Conservation (phyloP, 106 monocot species). For the Dendrobium officinale region DNA sequence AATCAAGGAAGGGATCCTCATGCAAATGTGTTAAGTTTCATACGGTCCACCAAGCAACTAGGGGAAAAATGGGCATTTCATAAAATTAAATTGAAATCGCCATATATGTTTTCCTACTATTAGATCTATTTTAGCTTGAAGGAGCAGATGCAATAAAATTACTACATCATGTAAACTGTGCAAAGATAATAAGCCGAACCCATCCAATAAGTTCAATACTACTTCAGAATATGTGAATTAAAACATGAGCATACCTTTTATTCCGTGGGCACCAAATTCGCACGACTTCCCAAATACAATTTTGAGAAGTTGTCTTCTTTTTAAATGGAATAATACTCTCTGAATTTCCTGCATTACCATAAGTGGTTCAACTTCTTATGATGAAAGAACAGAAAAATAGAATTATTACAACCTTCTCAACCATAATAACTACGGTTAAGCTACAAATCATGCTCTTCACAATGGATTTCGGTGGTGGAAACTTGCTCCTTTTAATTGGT, state of each 20-base stretch:
- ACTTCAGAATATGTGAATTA: neutral
- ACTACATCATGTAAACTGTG: neutral
- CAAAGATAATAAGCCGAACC: neutral
- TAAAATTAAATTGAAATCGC: no score
- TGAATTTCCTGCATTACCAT: slow-evolving; percentile 19
- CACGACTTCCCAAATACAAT: slow-evolving; percentile 43
- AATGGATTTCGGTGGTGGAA: neutral
- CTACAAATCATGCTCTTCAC: neutral
- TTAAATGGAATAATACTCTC: slow-evolving; percentile 11
- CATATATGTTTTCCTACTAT: neutral
- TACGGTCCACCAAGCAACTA: no score
- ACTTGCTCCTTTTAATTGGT: neutral
- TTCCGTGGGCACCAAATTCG: slow-evolving; percentile 39
- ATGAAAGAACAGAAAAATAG: neutral
- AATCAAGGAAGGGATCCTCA: no score
- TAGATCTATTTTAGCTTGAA: neutral
- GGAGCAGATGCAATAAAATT: neutral
- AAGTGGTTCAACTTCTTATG: neutral
- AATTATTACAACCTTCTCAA: neutral
- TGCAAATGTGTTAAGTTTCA: no score
- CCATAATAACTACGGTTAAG: neutral
- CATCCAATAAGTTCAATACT: neutral
- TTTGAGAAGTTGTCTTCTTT: slow-evolving; percentile 17
- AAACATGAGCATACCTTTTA: slow-evolving; percentile 24
- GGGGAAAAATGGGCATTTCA: no score